Percentiles rank a stretch among this genome's conserved stretches.
These are phyloP conservation scores for Samsoniella hepiali DNA, from an alignment of 2,329 filamentous ascomycete genomes.

Conservation along the genomic window DNA sequence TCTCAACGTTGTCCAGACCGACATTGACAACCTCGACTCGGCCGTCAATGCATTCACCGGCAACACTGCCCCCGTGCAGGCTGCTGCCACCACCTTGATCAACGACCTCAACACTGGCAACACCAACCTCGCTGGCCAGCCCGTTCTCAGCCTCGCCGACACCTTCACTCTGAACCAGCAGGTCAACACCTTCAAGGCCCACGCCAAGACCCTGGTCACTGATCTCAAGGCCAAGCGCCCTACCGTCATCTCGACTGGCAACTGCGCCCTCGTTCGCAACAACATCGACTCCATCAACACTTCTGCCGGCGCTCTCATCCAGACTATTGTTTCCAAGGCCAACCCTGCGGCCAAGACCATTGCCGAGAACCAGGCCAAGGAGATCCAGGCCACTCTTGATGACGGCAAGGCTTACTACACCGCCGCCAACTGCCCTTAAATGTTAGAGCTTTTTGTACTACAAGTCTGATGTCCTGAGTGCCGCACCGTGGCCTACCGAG, in stretches of 20 bases:
- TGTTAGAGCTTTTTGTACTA: not conserved
- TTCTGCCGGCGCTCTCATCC: not conserved
- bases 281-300: slow-evolving; percentile 5
- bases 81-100: slow-evolving; percentile 17
- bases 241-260: not conserved
- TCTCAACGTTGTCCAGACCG: slow-evolving; percentile 20
- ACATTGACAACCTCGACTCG: slow-evolving; percentile 20
- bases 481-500: too few relatives aligned
- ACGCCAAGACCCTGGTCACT: slow-evolving; percentile 23
- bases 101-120: slow-evolving; percentile 20
- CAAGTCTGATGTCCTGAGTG: too few relatives aligned
- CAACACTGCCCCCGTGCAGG: slow-evolving; percentile 18
- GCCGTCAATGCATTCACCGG: slow-evolving; percentile 21
- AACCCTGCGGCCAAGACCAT: not conserved
- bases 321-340: slow-evolving; percentile 2
- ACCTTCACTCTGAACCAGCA: slow-evolving; percentile 20
- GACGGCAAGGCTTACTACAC: slow-evolving; percentile 1
- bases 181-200: slow-evolving; percentile 23
- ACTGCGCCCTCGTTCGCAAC: slow-evolving; percentile 13
- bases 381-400: slow-evolving; percentile 1
- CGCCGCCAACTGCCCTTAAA: slow-evolving; percentile 9
- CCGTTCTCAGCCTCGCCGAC: slow-evolving; percentile 22
- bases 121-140: slow-evolving; percentile 16
- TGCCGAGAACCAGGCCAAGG: not conserved
- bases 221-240: slow-evolving; percentile 20